phyloP scores from a whole-genome alignment of 1,284 basidiomycete species.

The Neotropicomus parvogracilis region DNA sequence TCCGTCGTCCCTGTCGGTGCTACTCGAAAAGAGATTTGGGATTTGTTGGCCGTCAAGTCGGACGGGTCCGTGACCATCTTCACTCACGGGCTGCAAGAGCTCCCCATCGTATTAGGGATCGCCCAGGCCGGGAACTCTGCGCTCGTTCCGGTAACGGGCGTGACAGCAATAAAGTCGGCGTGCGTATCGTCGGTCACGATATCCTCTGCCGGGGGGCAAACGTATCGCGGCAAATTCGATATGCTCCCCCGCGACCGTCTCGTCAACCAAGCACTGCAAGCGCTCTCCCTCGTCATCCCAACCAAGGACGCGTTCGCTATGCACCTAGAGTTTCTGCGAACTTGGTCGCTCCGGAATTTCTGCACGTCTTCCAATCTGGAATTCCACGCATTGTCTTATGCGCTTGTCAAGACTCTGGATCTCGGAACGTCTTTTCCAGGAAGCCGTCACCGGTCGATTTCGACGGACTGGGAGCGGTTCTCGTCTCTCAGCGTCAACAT shows the following conservation, averaged over 20 bases:
- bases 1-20: conserved; percentile 57
- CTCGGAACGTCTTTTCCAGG: conserved; percentile 31
- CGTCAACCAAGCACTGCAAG: conserved; percentile 56
- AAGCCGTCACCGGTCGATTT: conserved; percentile 3
- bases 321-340: conserved; percentile 53
- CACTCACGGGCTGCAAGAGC: conserved; percentile 55
- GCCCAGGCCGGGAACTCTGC: conserved; percentile 21
- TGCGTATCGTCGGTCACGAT: conserved; percentile 45
- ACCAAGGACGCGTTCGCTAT: conserved; percentile 51
- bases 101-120: conserved; percentile 38
- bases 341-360: conserved; percentile 48
- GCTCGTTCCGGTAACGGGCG: conserved; percentile 27
- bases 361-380: conserved; percentile 45
- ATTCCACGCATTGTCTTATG: conserved; percentile 51
- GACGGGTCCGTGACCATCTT: conserved; percentile 51
- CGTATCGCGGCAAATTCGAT: conserved; percentile 45
- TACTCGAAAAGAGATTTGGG: conserved; percentile 60
- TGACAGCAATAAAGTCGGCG: conserved; percentile 40
- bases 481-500: conserved; percentile 39
- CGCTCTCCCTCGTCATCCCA: conserved; percentile 59
- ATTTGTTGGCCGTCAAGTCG: conserved; percentile 62
- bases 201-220: conserved; percentile 46
- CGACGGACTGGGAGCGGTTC: conserved; percentile 27
- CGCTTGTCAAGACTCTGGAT: conserved; percentile 50
- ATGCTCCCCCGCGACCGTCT: conserved; percentile 50